These are phyloP conservation scores for Adansonia grandidieri DNA, from an alignment of 441 rosid genomes.

Conservation along the genomic window DNA sequence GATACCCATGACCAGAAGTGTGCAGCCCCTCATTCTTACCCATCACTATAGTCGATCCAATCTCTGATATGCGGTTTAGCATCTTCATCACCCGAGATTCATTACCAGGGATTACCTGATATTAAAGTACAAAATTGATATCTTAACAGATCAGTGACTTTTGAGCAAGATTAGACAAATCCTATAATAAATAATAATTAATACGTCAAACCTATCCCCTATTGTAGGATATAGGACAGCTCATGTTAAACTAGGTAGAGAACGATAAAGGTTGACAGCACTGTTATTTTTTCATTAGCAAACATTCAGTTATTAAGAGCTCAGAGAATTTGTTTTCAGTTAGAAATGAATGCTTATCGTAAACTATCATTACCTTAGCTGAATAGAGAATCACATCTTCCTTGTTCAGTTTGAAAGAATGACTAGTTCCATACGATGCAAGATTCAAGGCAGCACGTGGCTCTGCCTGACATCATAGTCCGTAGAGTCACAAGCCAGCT, in stretches of 20 bases:
- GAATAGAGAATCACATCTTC: constrained; percentile 88
- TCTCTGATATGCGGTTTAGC: constrained; percentile 91
- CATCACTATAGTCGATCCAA: constrained; percentile 87
- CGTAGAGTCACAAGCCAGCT: constrained; percentile 37
- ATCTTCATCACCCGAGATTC: constrained; percentile 96
- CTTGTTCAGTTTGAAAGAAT: constrained; percentile 78
- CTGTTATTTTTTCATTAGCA: neutral
- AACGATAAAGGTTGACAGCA: neutral
- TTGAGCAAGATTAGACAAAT: neutral
- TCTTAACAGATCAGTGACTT: constrained; percentile 10
- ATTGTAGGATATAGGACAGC: neutral
- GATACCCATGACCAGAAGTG: constrained; percentile 97
- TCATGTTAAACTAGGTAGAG: neutral
- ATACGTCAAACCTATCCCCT: neutral
- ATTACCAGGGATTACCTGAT: constrained; percentile 95
- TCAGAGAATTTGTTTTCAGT: neutral
- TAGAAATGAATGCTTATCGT: neutral
- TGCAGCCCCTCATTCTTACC: constrained; percentile 86
- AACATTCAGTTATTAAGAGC: constrained; percentile 2
- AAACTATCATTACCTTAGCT: constrained; percentile 68
- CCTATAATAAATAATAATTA: neutral
- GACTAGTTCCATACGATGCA: constrained; percentile 92
- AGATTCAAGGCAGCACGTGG: constrained; percentile 97
- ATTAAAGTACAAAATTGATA: constrained; percentile 27
- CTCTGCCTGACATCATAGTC: constrained; percentile 80